Base-by-base conservation (phyloP, 2,329 filamentous ascomycete genomes). In the Fusarium sambucinum region DNA sequence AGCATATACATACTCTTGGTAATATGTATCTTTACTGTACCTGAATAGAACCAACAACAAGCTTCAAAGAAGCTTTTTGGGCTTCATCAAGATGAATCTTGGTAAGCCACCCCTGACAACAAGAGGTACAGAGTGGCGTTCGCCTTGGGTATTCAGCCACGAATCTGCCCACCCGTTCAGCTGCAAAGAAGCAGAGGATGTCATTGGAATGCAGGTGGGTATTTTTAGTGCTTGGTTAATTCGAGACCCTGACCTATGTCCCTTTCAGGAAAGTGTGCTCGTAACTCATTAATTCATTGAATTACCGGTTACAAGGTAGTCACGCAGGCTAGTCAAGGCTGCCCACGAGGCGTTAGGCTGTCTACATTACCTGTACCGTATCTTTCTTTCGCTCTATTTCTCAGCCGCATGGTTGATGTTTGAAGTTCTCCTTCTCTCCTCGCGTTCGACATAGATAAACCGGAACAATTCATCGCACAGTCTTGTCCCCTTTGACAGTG, bases 251-350 rank as follows among this genome's bases (percentile, higher is more conserved):
- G n/a, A 33, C n/a, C 57, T 41, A 53, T 56, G 44, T 50, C 66
- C 63, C 35, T 56, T 70, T 68, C 27, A 47, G 66, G 53, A 25
- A 69, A 70, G 62, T 59, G 58, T 45, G 38, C 42, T 42, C 14
- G 52, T 37, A 55, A 37, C 27, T 62, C 50, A 55, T 35, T 40
- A 25, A n/a, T 51, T 29, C 47, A 38, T 29, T 40, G 13, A 27
- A 38, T n/a, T 51, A 60, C 32, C 40, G 17, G 29, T 37, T 46
- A 30, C 45, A 64, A 59, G 59, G 23, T 29, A 62, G 59, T 63
- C 57, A 59, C 45, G 46, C 59, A 63, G 35, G 40, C 66, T 46
- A 45, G 35, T 50, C 54, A 55, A 69, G 67, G 67, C 67, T 56
- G 67, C 37, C 58, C 33, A 32, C 63, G 53, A 68, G 66, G 62